These are phyloP conservation scores for Starmerella kuoi DNA, from an alignment of 805 yeast genomes.

Conservation along the genomic window DNA sequence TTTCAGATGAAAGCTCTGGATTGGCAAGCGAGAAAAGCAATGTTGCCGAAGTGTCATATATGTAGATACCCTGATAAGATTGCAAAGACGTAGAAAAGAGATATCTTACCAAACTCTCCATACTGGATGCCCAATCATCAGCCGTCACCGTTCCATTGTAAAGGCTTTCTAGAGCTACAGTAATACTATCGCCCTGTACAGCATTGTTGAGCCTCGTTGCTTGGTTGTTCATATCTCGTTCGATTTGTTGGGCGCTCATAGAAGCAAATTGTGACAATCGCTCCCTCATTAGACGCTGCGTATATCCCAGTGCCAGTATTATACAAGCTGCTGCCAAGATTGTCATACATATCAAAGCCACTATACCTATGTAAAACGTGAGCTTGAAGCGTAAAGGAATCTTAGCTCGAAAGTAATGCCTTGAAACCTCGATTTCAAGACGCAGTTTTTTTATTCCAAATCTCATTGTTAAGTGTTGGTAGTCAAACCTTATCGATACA, in stretches of 20 bases:
- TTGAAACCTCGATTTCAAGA: slow-evolving; percentile 1
- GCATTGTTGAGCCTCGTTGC: slow-evolving; percentile 6
- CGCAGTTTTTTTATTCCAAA: slow-evolving; percentile 1
- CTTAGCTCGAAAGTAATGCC: background rate
- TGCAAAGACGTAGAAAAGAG: slow-evolving; percentile 9
- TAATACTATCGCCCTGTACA: slow-evolving; percentile 10
- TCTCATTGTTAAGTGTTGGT: background rate
- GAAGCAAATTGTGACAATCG: slow-evolving; percentile 20
- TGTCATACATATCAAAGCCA: slow-evolving; percentile 15
- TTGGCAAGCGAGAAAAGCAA: slow-evolving; percentile 8
- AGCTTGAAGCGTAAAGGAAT: slow-evolving; percentile 20
- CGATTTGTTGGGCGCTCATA: slow-evolving; percentile 15
- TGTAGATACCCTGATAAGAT: slow-evolving; percentile 8
- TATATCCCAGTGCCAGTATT: slow-evolving; percentile 12
- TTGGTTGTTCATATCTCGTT: slow-evolving; percentile 11
- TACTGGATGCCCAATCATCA: slow-evolving; percentile 4
- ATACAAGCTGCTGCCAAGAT: slow-evolving; percentile 13
- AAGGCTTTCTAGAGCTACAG: slow-evolving; percentile 6
- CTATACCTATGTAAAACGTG: slow-evolving; percentile 17
- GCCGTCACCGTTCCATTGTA: slow-evolving; percentile 13
- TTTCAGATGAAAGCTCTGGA: slow-evolving; percentile 1
- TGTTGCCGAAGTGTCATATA: slow-evolving; percentile 15
- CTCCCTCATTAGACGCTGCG: slow-evolving; percentile 13
- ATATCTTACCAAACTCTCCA: slow-evolving; percentile 3
- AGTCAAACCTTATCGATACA: background rate